Base-by-base conservation (phyloP, 768 basidiomycete species). In the Boletus sensibilis region DNA sequence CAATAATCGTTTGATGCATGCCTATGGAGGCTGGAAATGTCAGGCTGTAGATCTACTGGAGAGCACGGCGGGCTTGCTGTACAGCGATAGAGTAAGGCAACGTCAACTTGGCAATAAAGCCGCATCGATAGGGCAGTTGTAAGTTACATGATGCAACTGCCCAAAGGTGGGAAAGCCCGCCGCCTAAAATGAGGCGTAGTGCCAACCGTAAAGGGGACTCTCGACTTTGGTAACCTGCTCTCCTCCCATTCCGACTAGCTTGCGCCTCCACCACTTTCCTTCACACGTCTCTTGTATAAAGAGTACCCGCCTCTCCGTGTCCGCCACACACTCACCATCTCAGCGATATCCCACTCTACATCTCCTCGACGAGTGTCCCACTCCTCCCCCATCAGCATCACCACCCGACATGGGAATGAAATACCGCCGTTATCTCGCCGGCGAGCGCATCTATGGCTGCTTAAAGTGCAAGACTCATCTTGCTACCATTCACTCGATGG, bases 401-500 rank as follows among this genome's bases (percentile, higher is more conserved):
- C 40, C 54, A 41, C 31, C 40, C 62, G 65, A 60, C 60, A 95
- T 95, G 93, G 93, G 93, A 68, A 88, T 93, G 86, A 89, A 82
- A 67, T 93, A 91, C 73, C 87, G 90, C 68, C 86, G 85, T 55
- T 95, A 93, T 76, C 87, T 95, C 60, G 78, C 84, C 47, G 90
- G 90, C 43, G 86, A 86, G 61, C 85, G 90, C 64, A 89, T 95
- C 68, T 94, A 92, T 64, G 93, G 93, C 37, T 95, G 94, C 74
- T 83, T 82, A 47, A 85, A 76, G 46, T 95, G 93, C 82, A 87
- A 80, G 72, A 94, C 93, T 13, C 93, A 95, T 72, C 85, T 95
- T 44, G 86, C 92, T n/a, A 92, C 91, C 27, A 88, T 92, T 55
- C 88, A 92, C 70, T 86, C 88, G 42, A 93, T 95, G 89, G 84